A percentile compares a stretch with the other conserved stretches of the same genome.
Evolutionary conservation across 305 asterid species (phyloP).

Genomic region (Andrographis paniculata): DNA sequence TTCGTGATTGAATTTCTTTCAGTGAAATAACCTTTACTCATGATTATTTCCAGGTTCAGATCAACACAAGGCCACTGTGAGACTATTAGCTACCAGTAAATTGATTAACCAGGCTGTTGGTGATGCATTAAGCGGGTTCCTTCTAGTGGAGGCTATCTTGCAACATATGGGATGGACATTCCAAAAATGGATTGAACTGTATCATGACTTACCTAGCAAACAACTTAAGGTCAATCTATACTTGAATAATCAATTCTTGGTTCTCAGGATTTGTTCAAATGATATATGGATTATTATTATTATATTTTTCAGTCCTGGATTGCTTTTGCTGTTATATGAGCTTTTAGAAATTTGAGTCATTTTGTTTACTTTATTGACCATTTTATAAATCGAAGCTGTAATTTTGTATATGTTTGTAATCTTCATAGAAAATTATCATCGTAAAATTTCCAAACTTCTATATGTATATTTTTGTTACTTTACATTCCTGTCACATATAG

Average conservation of each 20-base stretch:
- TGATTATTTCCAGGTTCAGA: conserved; percentile 49
- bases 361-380: too few species aligned
- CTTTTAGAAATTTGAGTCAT: too few species aligned
- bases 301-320: too few species aligned
- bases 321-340: too few species aligned
- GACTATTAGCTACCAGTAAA: conserved; percentile 70
- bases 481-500: too few species aligned
- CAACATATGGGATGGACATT: conserved; percentile 67
- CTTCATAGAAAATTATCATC: too few species aligned
- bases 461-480: too few species aligned
- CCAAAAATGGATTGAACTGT: conserved; percentile 63
- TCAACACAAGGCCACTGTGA: conserved; percentile 64
- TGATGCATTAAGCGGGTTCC: conserved; percentile 77
- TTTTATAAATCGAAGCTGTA: too few species aligned
- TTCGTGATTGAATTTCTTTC: conserved; percentile 4
- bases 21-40: not conserved
- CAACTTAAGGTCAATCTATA: conserved; percentile 64
- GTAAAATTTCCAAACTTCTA: too few species aligned
- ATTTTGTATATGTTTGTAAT: too few species aligned
- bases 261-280: not conserved
- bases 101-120: conserved; percentile 93
- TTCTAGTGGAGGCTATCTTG: conserved; percentile 79
- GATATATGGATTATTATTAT: conserved; percentile 10
- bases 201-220: conserved; percentile 82
- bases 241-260: not conserved